Percentiles rank a stretch among this genome's conserved stretches.
These are phyloP conservation scores for Cystobasidium slooffiae DNA, from an alignment of 1,284 basidiomycete species.

Conservation along the genomic window DNA sequence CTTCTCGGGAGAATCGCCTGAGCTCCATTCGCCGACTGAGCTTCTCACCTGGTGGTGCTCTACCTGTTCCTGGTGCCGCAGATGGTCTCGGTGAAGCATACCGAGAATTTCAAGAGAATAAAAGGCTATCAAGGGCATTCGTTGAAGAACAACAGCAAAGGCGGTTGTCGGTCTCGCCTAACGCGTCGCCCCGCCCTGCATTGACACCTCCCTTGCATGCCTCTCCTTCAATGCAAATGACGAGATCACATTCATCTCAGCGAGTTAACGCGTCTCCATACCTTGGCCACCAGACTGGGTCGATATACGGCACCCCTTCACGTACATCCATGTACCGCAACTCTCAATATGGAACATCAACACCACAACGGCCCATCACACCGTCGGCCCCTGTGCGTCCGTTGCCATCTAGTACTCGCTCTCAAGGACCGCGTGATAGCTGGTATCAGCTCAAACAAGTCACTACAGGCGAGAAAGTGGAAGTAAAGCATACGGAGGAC, in stretches of 20 bases:
- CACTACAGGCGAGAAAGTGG: background rate
- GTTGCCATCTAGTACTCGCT: background rate
- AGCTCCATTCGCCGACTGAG: constrained; percentile 24
- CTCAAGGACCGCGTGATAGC: constrained; percentile 14
- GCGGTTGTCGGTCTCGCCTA: constrained; percentile 18
- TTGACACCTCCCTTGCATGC: background rate
- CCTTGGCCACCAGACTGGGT: background rate
- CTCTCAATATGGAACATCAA: constrained; percentile 38
- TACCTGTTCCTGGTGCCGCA: background rate
- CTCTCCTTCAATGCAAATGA: constrained; percentile 20
- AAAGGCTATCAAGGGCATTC: constrained; percentile 30
- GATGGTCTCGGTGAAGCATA: constrained; percentile 25
- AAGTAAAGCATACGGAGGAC: background rate
- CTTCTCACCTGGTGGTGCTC: constrained; percentile 5
- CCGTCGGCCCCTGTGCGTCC: background rate
- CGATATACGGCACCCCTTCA: constrained; percentile 2
- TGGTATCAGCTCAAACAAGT: constrained; percentile 41
- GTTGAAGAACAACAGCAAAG: constrained; percentile 35
- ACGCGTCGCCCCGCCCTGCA: constrained; percentile 9
- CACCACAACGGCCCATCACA: constrained; percentile 32
- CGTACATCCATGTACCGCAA: too few species aligned
- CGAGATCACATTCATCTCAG: constrained; percentile 14
- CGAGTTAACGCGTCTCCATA: background rate
- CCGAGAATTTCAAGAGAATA: constrained; percentile 26
- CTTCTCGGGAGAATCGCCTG: constrained; percentile 11